phyloP scores from a whole-genome alignment of 352 stramenopile species.

The Phytopythium cucurbitacearum region DNA sequence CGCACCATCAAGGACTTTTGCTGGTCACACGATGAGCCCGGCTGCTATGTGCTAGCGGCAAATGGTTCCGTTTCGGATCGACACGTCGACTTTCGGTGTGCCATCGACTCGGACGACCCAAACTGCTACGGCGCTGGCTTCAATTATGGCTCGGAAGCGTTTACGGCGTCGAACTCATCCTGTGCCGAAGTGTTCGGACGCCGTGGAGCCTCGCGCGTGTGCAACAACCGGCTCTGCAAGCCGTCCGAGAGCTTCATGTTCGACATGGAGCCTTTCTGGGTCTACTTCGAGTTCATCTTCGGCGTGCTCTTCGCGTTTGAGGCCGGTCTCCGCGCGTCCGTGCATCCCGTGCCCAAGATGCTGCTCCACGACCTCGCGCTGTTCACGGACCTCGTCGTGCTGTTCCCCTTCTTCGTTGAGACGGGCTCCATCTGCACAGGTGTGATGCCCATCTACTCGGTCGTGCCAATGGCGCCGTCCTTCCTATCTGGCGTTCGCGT shows the following conservation, averaged over 20 bases:
- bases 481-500: conserved; percentile 40
- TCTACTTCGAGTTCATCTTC: conserved; percentile 47
- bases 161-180: conserved; percentile 1
- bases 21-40: conserved; percentile 16
- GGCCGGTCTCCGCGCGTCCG: conserved; percentile 20
- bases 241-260: conserved; percentile 23
- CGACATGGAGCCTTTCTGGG: conserved; percentile 46
- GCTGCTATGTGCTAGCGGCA: conserved; percentile 29
- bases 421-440: conserved; percentile 16
- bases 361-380: conserved; percentile 24
- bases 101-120: conserved; percentile 5
- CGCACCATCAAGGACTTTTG: conserved; percentile 40
- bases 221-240: conserved; percentile 47
- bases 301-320: conserved; percentile 38
- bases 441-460: conserved; percentile 24
- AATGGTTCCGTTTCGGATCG: conserved; percentile 11
- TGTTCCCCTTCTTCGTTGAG: conserved; percentile 35
- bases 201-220: conserved; percentile 15
- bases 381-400: conserved; percentile 15
- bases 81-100: conserved; percentile 27
- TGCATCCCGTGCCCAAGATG: conserved; percentile 18
- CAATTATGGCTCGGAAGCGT: conserved; percentile 32
- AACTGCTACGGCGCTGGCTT: conserved; percentile 20
- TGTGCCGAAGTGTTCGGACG: conserved; percentile 23
- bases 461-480: conserved; percentile 29